These are phyloP conservation scores for Teratosphaeria epicoccoides DNA, from an alignment of 2,329 filamentous ascomycete species.

Conservation along the genomic window DNA sequence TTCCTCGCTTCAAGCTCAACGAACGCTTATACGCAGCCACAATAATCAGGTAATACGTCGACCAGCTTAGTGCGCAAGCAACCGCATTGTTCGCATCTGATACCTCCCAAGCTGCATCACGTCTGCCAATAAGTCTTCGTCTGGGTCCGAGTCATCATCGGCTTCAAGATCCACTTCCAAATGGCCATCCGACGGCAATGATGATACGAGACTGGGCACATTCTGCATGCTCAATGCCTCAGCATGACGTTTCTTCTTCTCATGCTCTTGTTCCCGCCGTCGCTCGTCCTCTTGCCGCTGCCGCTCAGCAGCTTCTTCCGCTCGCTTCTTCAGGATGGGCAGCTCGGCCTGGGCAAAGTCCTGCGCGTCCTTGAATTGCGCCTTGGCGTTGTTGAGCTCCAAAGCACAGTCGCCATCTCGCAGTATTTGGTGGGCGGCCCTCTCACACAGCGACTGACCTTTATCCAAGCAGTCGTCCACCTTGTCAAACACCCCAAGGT, in stretches of 20 bases:
- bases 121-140: slow-evolving; percentile 2
- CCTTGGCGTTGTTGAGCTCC: slow-evolving; percentile 61
- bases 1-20: neutral
- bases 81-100: slow-evolving; percentile 8
- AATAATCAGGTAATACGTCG: neutral
- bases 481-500: slow-evolving; percentile 40
- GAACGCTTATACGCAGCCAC: slow-evolving; percentile 12
- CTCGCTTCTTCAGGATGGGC: slow-evolving; percentile 12
- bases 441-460: slow-evolving; percentile 72
- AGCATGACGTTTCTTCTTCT: neutral
- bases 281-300: slow-evolving; percentile 15
- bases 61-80: slow-evolving; percentile 7
- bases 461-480: slow-evolving; percentile 70
- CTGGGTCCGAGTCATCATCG: slow-evolving; percentile 6
- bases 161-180: slow-evolving; percentile 7
- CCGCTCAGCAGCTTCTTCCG: slow-evolving; percentile 16
- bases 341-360: slow-evolving; percentile 33
- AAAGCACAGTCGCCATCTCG: slow-evolving; percentile 73
- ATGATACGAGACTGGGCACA: neutral
- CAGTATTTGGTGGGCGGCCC: slow-evolving; percentile 80
- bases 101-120: slow-evolving; percentile 4
- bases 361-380: slow-evolving; percentile 53
- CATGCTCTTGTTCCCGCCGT: slow-evolving; percentile 3
- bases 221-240: neutral
- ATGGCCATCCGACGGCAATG: slow-evolving; percentile 1